These are phyloP conservation scores for Phaeosphaeria sp. DNA, from an alignment of 2,329 filamentous ascomycete species.

Conservation along the genomic window DNA sequence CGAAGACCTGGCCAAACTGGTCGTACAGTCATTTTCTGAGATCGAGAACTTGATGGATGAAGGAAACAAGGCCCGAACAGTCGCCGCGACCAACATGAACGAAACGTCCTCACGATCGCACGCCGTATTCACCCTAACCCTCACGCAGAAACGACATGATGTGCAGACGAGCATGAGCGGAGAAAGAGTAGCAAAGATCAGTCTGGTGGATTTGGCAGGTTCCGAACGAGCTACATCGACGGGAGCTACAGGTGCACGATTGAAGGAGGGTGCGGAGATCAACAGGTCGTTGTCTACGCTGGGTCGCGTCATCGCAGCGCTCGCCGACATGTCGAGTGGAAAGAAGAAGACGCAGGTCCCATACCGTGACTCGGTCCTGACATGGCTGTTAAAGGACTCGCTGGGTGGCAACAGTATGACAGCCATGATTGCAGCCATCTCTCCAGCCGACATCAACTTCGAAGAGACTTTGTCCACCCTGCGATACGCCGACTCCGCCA, in stretches of 20 bases:
- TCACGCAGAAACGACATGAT: slow-evolving; percentile 93
- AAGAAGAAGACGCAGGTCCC: slow-evolving; percentile 86
- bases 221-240: slow-evolving; percentile 98
- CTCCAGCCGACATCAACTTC: slow-evolving; percentile 98
- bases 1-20: slow-evolving; percentile 94
- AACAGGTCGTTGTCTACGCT: slow-evolving; percentile 96
- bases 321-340: slow-evolving; percentile 87
- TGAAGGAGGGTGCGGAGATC: slow-evolving; percentile 98
- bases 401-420: slow-evolving; percentile 99
- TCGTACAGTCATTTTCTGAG: slow-evolving; percentile 90
- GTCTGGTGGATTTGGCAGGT: slow-evolving; percentile 94
- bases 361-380: slow-evolving; percentile 95
- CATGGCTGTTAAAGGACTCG: slow-evolving; percentile 96
- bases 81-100: slow-evolving; percentile 99
- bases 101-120: slow-evolving; percentile 98
- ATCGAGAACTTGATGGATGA: slow-evolving; percentile 99
- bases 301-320: slow-evolving; percentile 93
- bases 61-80: slow-evolving; percentile 97
- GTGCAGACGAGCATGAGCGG: slow-evolving; percentile 94
- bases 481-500: slow-evolving; percentile 95
- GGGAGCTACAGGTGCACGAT: slow-evolving; percentile 88
- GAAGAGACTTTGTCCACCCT: slow-evolving; percentile 96
- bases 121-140: slow-evolving; percentile 94
- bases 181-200: slow-evolving; percentile 98
- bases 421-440: slow-evolving; percentile 99